A percentile compares a stretch with the other conserved stretches of the same genome.
phyloP scores from a whole-genome alignment of 2,329 filamentous ascomycete species.

The Anthostomella pinea region DNA sequence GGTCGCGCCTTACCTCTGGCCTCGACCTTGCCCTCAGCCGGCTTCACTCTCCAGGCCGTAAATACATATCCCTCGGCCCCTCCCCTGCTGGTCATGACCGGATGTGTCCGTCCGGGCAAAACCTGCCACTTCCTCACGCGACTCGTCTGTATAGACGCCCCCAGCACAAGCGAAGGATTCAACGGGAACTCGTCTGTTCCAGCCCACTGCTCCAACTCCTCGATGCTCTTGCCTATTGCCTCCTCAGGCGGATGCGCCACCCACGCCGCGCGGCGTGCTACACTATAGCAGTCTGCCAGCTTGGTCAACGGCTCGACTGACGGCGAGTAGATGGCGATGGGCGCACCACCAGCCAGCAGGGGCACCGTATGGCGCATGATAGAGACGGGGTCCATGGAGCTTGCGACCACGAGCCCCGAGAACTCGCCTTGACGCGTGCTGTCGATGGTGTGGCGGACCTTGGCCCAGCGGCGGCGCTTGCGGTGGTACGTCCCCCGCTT shows the following conservation, averaged over 20 bases:
- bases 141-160: conserved; percentile 76
- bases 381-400: conserved; percentile 74
- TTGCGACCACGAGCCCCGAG: conserved; percentile 79
- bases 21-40: conserved; percentile 74
- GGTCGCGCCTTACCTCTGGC: conserved; percentile 78
- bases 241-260: conserved; percentile 50
- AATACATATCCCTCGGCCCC: conserved; percentile 90
- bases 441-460: conserved; percentile 69
- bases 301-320: conserved; percentile 74
- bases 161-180: conserved; percentile 81
- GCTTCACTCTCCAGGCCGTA: conserved; percentile 76
- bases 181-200: conserved; percentile 77
- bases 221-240: conserved; percentile 40
- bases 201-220: conserved; percentile 54
- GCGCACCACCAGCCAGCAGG: conserved; percentile 76
- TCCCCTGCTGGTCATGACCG: conserved; percentile 84
- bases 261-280: conserved; percentile 75
- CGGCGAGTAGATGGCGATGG: conserved; percentile 81
- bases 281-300: conserved; percentile 81
- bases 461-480: conserved; percentile 80
- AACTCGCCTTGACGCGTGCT: conserved; percentile 73
- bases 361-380: conserved; percentile 75
- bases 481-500: conserved; percentile 84
- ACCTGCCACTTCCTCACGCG: conserved; percentile 84
- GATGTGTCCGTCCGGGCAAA: conserved; percentile 85